Conservation (phyloP, 257 asterid genomes). For the Lycium barbarum region DNA sequence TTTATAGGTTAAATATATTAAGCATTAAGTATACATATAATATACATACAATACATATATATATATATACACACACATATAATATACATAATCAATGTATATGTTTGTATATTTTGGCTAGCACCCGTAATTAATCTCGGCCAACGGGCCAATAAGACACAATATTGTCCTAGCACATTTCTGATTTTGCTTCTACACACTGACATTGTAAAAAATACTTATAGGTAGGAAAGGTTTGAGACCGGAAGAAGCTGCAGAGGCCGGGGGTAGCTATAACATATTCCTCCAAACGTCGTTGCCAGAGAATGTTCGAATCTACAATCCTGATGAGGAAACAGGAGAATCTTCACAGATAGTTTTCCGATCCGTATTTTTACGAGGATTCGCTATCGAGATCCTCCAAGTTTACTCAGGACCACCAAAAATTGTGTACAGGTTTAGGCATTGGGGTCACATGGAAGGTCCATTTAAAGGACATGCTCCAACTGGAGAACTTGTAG, state of each 20-base stretch:
- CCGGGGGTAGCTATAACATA: conserved; percentile 79
- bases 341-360: conserved; percentile 62
- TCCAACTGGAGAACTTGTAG: conserved; percentile 68
- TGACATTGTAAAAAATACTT: conserved; percentile 36
- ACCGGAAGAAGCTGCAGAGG: conserved; percentile 43
- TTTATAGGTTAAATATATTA: too few species aligned
- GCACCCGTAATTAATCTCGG: too few species aligned
- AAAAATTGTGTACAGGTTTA: conserved; percentile 57
- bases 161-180: too few species aligned
- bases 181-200: not conserved
- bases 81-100: too few species aligned
- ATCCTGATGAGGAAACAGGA: conserved; percentile 66
- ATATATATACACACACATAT: too few species aligned
- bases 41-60: too few species aligned
- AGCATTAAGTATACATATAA: too few species aligned
- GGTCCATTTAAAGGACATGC: conserved; percentile 61
- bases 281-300: conserved; percentile 76
- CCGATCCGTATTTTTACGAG: conserved; percentile 58
- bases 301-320: conserved; percentile 44
- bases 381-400: conserved; percentile 69
- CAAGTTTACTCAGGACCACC: conserved; percentile 82
- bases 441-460: conserved; percentile 85
- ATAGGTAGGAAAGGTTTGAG: conserved; percentile 38
- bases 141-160: too few species aligned
- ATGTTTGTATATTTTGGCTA: too few species aligned